Conservation (phyloP, 768 basidiomycete genomes). For the Lentinula detonsa region DNA sequence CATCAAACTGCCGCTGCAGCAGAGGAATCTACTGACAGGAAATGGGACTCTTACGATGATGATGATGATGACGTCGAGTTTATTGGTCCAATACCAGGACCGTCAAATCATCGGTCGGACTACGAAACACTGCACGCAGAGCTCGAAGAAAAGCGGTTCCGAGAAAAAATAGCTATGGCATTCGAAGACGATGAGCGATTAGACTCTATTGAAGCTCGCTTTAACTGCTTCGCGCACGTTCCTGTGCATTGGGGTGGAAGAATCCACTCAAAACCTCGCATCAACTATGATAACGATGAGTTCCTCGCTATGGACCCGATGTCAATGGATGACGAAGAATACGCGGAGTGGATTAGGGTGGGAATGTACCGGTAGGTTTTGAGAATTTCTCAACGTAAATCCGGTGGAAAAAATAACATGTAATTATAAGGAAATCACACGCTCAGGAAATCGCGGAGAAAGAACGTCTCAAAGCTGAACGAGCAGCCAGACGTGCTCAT, state of each 20-base stretch:
- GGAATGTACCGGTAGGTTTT: constrained; percentile 78
- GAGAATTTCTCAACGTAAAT: neutral
- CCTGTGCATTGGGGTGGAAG: constrained; percentile 31
- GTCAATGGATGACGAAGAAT: constrained; percentile 80
- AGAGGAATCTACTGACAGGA: constrained; percentile 13
- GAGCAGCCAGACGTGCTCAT: constrained; percentile 45
- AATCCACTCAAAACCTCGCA: neutral
- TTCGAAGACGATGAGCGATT: constrained; percentile 68
- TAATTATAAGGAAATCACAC: constrained; percentile 51
- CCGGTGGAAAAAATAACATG: constrained; percentile 7
- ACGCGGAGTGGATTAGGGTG: constrained; percentile 77
- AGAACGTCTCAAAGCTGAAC: constrained; percentile 46
- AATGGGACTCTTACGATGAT: constrained; percentile 46
- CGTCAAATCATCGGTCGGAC: constrained; percentile 26
- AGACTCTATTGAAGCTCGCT: constrained; percentile 52
- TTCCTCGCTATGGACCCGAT: constrained; percentile 31
- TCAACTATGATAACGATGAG: constrained; percentile 28
- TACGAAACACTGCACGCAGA: constrained; percentile 46
- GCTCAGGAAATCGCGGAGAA: constrained; percentile 62
- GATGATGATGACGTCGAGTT: constrained; percentile 27
- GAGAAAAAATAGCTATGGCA: constrained; percentile 68
- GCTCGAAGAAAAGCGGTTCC: constrained; percentile 60
- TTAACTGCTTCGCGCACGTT: constrained; percentile 67
- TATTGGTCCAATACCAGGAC: constrained; percentile 5
- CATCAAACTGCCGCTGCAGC: constrained; percentile 12